Percentiles rank a stretch among this genome's conserved stretches.
phyloP scores from a whole-genome alignment of 306 rosid species.

The Cucumis melo region DNA sequence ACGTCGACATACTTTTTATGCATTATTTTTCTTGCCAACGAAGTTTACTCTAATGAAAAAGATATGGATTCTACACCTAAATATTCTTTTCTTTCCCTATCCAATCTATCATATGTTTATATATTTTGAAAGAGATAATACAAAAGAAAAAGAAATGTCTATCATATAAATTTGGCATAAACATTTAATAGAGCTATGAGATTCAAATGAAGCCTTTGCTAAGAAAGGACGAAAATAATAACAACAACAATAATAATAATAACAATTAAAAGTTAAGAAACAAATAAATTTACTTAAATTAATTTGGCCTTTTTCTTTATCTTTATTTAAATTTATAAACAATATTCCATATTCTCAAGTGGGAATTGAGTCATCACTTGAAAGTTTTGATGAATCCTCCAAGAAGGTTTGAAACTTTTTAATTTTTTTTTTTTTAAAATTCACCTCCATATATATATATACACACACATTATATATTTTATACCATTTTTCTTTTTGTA shows the following conservation, averaged over 20 bases:
- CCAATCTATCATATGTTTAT: not conserved
- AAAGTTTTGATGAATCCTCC: not conserved
- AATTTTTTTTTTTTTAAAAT: no score
- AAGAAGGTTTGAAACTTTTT: not conserved
- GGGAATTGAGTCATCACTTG: not conserved
- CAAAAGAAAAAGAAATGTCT: not conserved
- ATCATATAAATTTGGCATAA: not conserved
- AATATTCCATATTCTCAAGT: not conserved
- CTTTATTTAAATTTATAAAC: not conserved
- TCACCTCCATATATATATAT: not conserved
- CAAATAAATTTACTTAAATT: not conserved
- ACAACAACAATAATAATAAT: not conserved
- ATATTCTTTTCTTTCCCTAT: not conserved
- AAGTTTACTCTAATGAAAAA: not conserved
- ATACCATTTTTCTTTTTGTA: not conserved
- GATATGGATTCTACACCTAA: not conserved
- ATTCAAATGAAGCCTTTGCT: not conserved
- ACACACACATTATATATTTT: not conserved
- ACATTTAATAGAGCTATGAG: not conserved
- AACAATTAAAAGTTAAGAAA: not conserved
- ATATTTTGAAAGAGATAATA: not conserved
- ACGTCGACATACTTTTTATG: not conserved
- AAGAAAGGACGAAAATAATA: not conserved
- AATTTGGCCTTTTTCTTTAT: not conserved
- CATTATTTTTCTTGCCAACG: not conserved